These are phyloP conservation scores for Pholiota microspora DNA, from an alignment of 768 basidiomycete genomes.

Conservation along the genomic window DNA sequence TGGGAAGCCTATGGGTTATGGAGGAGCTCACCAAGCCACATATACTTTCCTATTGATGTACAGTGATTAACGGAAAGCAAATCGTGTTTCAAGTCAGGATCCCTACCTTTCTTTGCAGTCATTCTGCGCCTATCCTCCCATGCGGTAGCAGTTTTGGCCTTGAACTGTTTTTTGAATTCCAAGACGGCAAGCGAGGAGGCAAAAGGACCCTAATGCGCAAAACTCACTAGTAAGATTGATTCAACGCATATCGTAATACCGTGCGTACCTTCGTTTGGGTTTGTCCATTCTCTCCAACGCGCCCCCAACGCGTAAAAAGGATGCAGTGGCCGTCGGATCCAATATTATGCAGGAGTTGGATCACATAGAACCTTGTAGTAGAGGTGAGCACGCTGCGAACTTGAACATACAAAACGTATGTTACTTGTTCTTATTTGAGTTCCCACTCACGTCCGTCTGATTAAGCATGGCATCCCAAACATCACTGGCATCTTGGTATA, in stretches of 20 bases:
- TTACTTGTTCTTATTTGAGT: constrained; percentile 12
- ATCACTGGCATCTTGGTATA: not conserved
- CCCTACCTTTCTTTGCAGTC: constrained; percentile 8
- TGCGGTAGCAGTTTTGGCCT: constrained; percentile 3
- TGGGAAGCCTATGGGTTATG: not conserved
- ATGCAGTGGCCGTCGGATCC: not conserved
- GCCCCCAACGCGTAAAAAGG: constrained; percentile 11
- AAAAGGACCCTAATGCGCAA: constrained; percentile 7
- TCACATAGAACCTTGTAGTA: constrained; percentile 9
- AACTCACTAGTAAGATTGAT: no score
- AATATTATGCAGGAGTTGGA: constrained; percentile 9
- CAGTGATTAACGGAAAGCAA: no score
- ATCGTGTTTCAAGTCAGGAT: no score
- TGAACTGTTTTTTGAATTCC: constrained; percentile 14
- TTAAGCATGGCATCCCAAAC: constrained; percentile 14
- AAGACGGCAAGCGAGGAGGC: not conserved
- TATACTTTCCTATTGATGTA: constrained; percentile 12
- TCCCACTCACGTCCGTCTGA: constrained; percentile 12
- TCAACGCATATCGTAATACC: no score
- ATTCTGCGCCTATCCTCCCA: constrained; percentile 10
- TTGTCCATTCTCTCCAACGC: constrained; percentile 10
- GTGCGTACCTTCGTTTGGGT: constrained; percentile 11
- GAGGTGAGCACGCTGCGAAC: not conserved
- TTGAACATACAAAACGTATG: not conserved
- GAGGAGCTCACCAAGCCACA: constrained; percentile 3